Percentiles rank a stretch among this genome's conserved stretches.
Evolutionary conservation across 768 basidiomycete genomes (phyloP).

Genomic region (Rhodotorula kratochvilovae): DNA sequence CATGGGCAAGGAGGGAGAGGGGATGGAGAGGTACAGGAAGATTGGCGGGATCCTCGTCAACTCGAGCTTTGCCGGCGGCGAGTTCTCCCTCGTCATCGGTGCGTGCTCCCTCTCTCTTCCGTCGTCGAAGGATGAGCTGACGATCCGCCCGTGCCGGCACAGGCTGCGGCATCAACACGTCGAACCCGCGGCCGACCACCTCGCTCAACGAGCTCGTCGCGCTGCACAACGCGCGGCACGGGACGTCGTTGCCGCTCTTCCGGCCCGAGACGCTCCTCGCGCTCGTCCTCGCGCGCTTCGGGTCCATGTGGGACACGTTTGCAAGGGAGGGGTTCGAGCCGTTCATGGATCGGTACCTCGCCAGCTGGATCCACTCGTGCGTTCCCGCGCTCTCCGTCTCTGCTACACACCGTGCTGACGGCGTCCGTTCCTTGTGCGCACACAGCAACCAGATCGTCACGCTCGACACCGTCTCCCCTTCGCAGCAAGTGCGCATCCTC

Average conservation of each 20-base stretch:
- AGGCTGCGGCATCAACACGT: constrained; percentile 87
- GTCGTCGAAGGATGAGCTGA: neutral
- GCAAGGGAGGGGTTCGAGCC: constrained; percentile 68
- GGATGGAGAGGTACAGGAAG: constrained; percentile 57
- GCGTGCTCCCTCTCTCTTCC: constrained; percentile 38
- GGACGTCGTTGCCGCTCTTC: constrained; percentile 50
- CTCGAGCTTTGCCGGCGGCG: constrained; percentile 69
- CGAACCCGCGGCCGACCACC: constrained; percentile 73
- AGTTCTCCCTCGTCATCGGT: constrained; percentile 78
- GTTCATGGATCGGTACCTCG: constrained; percentile 73
- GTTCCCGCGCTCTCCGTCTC: constrained; percentile 47
- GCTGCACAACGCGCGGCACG: constrained; percentile 39
- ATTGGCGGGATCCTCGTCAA: constrained; percentile 89
- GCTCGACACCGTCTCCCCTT: constrained; percentile 60
- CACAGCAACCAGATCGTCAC: constrained; percentile 75
- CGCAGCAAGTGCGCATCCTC: constrained; percentile 66
- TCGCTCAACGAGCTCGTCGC: constrained; percentile 70
- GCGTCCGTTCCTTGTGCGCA: neutral
- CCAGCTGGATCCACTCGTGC: constrained; percentile 86
- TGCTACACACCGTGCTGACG: neutral
- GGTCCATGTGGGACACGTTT: constrained; percentile 71
- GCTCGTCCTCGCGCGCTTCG: constrained; percentile 69
- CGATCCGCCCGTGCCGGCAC: neutral
- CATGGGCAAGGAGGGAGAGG: constrained; percentile 45
- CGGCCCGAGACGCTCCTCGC: constrained; percentile 73